Evolutionary conservation across 1,139 yeast species (phyloP), one percentile per base, ranked within the genome.

Genomic region (Yamadazyma buinensis): DNA sequence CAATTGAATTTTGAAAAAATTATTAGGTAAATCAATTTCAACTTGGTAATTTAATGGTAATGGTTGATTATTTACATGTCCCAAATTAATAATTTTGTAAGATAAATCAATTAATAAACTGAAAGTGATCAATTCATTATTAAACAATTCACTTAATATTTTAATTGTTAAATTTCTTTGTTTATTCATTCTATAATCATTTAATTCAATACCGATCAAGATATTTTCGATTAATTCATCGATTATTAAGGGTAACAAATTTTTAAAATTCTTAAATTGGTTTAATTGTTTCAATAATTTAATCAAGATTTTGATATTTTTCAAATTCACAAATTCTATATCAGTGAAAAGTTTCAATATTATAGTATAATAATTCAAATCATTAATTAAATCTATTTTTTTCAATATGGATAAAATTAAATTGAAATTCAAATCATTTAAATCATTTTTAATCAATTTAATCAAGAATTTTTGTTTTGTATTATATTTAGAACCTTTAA

Each of bases 1-100:
- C 49, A 88, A 56, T 30, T 80, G 78, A 21, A 87, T 64, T 40
- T 95, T 69, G 55, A 87, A 86, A 50, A 80, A 84, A 46, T 85
- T 81, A 47, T 78, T 72, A 0, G 82, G 80, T 9, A 64, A 63
- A 57, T 88, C 97, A 15, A 72, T 36, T n/a, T 43, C 49, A 13
- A 67, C 67, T 15, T 66, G 58, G 23, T 54, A 43, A 20, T 52
- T 55, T 15, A 59, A 57, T 0, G 80, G 80, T 14, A 62, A 61
- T 1, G 94, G 90, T 41, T 71, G 75, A 36, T 77, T 80, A 37
- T 71, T 67, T 0, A 77, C 73, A 58, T 86, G 83, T 0, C 95
- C 96, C 54, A 64, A 75, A 24, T 81, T 76, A 3, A 87, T 39
- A 11, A 85, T 67, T 42, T 71, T 70, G 53, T 73, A 83, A n/a